Evolutionary conservation across 139 green algal species (phyloP).

Genomic region (Chlamydomonas urium): DNA sequence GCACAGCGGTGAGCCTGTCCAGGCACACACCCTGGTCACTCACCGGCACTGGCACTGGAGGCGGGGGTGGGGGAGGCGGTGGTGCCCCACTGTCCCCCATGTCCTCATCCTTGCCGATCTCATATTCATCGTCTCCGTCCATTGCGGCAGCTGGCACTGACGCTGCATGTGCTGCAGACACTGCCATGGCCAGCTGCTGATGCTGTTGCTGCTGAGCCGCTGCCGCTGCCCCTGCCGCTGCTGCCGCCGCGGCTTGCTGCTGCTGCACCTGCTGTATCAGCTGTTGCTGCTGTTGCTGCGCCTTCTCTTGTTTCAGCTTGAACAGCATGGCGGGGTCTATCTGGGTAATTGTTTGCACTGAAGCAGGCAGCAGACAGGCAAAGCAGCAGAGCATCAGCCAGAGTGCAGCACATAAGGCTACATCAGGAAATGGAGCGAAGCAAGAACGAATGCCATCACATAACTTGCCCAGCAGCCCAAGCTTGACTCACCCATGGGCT

Average conservation of each 20-base stretch:
- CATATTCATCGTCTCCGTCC: slow-evolving; percentile 5
- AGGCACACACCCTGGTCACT: not conserved
- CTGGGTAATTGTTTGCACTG: slow-evolving; percentile 3
- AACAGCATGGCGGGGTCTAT: not conserved
- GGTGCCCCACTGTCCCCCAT: not conserved
- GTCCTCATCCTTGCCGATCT: slow-evolving; percentile 11
- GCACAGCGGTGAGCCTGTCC: no score
- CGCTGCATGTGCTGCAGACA: not conserved
- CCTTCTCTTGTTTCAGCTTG: not conserved
- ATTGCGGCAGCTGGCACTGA: not conserved
- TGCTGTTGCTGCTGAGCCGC: no score
- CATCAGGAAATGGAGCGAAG: no score
- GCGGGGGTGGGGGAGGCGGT: slow-evolving; percentile 3
- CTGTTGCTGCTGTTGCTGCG: not conserved
- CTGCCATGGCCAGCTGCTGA: no score
- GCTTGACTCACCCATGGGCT: not conserved
- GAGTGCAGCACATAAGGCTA: no score
- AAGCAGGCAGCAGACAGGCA: no score
- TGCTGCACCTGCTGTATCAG: not conserved
- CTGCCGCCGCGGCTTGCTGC: no score
- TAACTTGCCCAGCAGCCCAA: no score
- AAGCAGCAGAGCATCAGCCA: no score
- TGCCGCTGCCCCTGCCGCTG: not conserved
- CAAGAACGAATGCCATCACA: no score
- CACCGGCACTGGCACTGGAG: not conserved